Conservation (phyloP, 2,329 filamentous ascomycete species). For the Tricladium varicosporioides region DNA sequence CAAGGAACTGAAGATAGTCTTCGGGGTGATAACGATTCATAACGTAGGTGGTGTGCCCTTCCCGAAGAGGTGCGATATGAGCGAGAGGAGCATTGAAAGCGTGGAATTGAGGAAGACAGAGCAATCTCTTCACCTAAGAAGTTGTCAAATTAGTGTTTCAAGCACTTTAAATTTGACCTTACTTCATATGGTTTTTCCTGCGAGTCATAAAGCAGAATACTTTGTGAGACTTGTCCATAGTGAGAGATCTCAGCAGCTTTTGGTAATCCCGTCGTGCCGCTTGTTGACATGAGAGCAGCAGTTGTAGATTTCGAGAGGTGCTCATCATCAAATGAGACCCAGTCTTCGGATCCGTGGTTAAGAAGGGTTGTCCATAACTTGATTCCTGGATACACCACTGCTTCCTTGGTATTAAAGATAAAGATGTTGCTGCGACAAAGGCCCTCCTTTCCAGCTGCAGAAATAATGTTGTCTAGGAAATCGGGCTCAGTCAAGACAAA, state of each 20-base stretch:
- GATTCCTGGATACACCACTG: background rate
- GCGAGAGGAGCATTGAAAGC: constrained; percentile 39
- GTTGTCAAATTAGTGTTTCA: background rate
- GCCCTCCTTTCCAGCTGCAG: constrained; percentile 24
- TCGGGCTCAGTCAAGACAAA: constrained; percentile 13
- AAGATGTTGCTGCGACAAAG: constrained; percentile 2
- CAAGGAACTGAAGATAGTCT: constrained; percentile 64
- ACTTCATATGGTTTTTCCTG: constrained; percentile 6
- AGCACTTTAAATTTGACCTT: background rate
- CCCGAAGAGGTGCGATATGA: constrained; percentile 43
- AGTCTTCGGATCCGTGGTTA: constrained; percentile 6
- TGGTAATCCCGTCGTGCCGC: constrained; percentile 58
- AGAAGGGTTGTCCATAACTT: constrained; percentile 7
- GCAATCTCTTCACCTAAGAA: constrained; percentile 46
- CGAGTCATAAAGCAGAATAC: constrained; percentile 3
- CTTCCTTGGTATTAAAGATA: background rate
- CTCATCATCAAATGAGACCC: background rate
- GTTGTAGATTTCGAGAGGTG: constrained; percentile 3
- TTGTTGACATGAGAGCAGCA: constrained; percentile 42
- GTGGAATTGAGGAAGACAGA: constrained; percentile 32
- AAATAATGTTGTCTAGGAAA: constrained; percentile 10
- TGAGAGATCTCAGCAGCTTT: constrained; percentile 38
- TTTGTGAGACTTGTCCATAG: constrained; percentile 12
- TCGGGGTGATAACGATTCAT: constrained; percentile 75
- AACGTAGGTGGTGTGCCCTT: constrained; percentile 66